Percentiles rank a stretch among this genome's conserved stretches.
phyloP scores from a whole-genome alignment of 1,284 basidiomycete species.

The Apiotrichum brassicae region DNA sequence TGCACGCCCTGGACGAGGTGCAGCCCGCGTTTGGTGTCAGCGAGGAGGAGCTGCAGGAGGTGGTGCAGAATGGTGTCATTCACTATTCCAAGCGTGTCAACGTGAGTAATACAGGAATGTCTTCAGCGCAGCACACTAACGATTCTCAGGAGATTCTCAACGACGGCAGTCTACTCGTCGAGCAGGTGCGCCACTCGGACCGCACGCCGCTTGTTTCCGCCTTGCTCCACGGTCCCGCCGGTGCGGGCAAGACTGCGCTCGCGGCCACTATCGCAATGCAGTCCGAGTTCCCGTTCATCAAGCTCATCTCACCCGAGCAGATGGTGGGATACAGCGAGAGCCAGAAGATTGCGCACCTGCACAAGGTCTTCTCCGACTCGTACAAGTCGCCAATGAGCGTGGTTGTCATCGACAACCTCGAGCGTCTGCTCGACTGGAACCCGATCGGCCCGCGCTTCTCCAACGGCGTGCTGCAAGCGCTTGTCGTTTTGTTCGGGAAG shows the following conservation, averaged over 20 bases:
- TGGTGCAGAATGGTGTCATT: constrained; percentile 96
- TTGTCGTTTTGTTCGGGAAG: constrained; percentile 82
- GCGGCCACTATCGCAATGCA: constrained; percentile 90
- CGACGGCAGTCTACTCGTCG: constrained; percentile 86
- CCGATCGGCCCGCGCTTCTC: constrained; percentile 95
- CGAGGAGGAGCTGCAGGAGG: constrained; percentile 90
- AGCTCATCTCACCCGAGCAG: constrained; percentile 89
- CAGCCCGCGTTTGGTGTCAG: constrained; percentile 96
- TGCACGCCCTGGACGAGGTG: constrained; percentile 89
- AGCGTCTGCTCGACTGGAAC: constrained; percentile 92
- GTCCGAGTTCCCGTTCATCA: constrained; percentile 96
- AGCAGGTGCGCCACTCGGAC: constrained; percentile 86
- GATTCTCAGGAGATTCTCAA: constrained; percentile 63
- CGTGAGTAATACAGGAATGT: constrained; percentile 14
- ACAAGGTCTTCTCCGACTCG: constrained; percentile 89
- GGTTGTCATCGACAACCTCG: constrained; percentile 92
- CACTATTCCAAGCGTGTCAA: constrained; percentile 73
- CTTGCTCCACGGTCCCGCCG: constrained; percentile 81
- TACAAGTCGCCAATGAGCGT: constrained; percentile 97
- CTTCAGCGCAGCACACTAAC: constrained; percentile 46
- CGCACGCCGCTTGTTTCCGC: constrained; percentile 89
- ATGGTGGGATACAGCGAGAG: constrained; percentile 93
- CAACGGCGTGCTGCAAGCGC: constrained; percentile 83
- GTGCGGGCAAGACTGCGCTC: constrained; percentile 91
- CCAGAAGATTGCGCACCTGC: constrained; percentile 87